Base-by-base conservation (phyloP, 225 moss, liverwort and hornwort genomes). In the Pleurozium schreberi region DNA sequence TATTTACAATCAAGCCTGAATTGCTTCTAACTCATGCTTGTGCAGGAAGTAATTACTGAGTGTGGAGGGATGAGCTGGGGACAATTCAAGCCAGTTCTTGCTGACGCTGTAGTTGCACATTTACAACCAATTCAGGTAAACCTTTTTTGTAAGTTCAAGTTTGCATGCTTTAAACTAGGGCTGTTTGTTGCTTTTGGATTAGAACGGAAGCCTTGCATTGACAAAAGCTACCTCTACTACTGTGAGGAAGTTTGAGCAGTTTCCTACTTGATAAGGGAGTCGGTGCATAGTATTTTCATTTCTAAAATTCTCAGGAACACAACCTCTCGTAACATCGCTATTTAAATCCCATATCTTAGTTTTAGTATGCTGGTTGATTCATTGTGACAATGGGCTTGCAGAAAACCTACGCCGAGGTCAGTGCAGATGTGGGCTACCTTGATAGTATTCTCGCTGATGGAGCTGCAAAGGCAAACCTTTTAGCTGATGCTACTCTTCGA, bases 11-110 rank as follows among this genome's bases (percentile, higher is more conserved):
- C 20, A 25, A 62, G 8, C 58, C 33, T 88, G 40, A 88, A 38
- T 30, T 43, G 52, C 30, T 55, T 86, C 64, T 79, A 67, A 84
- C 70, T 84, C 68, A 75, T 88, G 65, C 85, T 85, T 75, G 75
- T 87, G 84, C 96, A 98, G 96, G 97, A 99, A 91, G 96, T 99
- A 88, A 81, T 93, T 52, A 90, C 93, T 58, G 97, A 97, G 81
- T 96, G 96, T 86, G 94, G 88, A 78, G 93, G 65, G 66, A 84
- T 97, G 96, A 96, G 95, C 87, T 99, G 98, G 98, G 98, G 98
- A 83, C 97, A 96, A 89, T 99, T 99, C 78, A 99, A 99, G 90
- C 97, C 98, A 47, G 84, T 96, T 78, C 94, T 98, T 81, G 85
- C 94, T 60, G 96, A 99, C 75, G 98, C 96, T 52, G 84, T 99